These are phyloP conservation scores for Globisporangium uncinulatum DNA, from an alignment of 352 stramenopile species.

Conservation along the genomic window DNA sequence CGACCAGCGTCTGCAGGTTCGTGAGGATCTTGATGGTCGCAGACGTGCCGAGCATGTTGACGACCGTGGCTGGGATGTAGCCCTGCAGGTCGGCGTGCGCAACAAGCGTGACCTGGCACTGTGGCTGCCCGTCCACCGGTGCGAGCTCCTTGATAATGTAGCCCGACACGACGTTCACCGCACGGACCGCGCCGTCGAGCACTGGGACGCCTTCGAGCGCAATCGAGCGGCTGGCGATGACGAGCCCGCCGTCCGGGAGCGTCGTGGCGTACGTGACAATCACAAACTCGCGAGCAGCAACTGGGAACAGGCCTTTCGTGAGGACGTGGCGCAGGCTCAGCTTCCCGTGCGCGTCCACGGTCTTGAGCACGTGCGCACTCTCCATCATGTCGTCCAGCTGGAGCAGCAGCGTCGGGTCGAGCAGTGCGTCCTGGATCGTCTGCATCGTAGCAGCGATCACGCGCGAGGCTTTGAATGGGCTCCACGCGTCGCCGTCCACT, in stretches of 20 bases:
- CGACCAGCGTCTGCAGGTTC: conserved; percentile 51
- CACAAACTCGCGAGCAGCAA: conserved; percentile 68
- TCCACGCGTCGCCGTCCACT: conserved; percentile 61
- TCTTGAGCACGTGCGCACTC: conserved; percentile 45
- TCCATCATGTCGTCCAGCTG: conserved; percentile 84
- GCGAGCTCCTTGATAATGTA: conserved; percentile 70
- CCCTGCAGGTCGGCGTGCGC: conserved; percentile 70
- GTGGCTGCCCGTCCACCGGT: conserved; percentile 35
- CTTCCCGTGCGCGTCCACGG: conserved; percentile 40
- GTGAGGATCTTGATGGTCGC: conserved; percentile 78
- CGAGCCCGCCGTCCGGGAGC: conserved; percentile 43
- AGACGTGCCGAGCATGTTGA: conserved; percentile 84
- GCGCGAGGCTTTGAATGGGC: conserved; percentile 54
- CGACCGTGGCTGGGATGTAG: conserved; percentile 73
- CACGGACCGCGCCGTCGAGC: conserved; percentile 61
- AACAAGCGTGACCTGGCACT: conserved; percentile 69
- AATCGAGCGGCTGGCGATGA: conserved; percentile 68
- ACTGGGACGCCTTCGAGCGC: conserved; percentile 34
- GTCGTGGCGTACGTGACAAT: conserved; percentile 55
- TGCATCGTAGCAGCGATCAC: conserved; percentile 50
- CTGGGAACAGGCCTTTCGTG: conserved; percentile 76
- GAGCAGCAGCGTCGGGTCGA: conserved; percentile 56
- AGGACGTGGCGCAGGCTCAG: conserved; percentile 65
- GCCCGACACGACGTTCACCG: conserved; percentile 60
- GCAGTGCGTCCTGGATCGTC: conserved; percentile 45